Percentiles rank a stretch among this genome's conserved stretches.
Evolutionary conservation across 2,329 filamentous ascomycete genomes (phyloP).

Genomic region (Cryphonectria parasitica): DNA sequence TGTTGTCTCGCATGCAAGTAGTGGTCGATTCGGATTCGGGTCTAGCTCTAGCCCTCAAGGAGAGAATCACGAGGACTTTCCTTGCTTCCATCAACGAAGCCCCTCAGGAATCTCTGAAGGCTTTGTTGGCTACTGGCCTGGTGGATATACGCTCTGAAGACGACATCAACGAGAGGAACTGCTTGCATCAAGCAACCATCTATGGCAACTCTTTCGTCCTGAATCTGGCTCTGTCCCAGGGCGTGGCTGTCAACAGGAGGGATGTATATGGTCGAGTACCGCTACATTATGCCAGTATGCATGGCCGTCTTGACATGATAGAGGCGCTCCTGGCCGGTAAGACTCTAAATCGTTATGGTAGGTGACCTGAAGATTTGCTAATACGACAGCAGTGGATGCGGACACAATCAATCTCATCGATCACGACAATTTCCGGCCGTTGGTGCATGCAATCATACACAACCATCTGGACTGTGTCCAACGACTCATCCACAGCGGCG

Average conservation of each 20-base stretch:
- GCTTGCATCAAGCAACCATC: constrained; percentile 94
- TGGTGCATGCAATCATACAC: constrained; percentile 94
- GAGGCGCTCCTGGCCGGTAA: constrained; percentile 70
- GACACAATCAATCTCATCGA: constrained; percentile 88
- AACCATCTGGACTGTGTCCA: constrained; percentile 80
- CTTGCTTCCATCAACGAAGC: constrained; percentile 87
- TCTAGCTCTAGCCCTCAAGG: constrained; percentile 60
- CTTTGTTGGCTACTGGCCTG: constrained; percentile 77
- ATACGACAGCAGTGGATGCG: constrained; percentile 44
- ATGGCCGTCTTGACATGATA: constrained; percentile 85
- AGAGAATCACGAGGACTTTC: constrained; percentile 87
- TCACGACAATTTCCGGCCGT: constrained; percentile 94
- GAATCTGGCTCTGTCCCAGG: constrained; percentile 71
- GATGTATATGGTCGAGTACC: constrained; percentile 96
- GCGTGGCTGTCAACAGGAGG: constrained; percentile 76
- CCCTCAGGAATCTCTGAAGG: constrained; percentile 72
- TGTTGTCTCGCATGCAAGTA: constrained; percentile 72
- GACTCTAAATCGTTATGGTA: constrained; percentile 27
- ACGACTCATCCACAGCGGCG: constrained; percentile 74
- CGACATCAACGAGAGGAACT: constrained; percentile 97
- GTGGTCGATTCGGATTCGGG: constrained; percentile 42
- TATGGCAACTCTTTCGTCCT: constrained; percentile 84
- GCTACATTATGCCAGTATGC: constrained; percentile 94
- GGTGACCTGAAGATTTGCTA: not conserved
- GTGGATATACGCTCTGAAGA: constrained; percentile 94